Evolutionary conservation across 495 filamentous ascomycete species (phyloP).

Genomic region (Symbiotaphrina buchneri): DNA sequence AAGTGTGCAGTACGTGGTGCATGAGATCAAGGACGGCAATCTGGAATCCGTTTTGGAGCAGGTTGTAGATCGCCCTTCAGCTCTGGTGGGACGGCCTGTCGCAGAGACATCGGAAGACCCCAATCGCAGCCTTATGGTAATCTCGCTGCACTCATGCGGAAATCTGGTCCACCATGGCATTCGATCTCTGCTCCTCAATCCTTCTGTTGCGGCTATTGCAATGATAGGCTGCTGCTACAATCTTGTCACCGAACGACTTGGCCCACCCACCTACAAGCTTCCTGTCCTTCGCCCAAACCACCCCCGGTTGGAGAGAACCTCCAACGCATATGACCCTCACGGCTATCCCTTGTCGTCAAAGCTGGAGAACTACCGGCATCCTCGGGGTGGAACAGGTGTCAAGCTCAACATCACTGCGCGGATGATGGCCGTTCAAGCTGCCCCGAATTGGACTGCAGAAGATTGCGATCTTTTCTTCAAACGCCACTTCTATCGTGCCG

Average conservation of each 20-base stretch:
- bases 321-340: constrained; percentile 50
- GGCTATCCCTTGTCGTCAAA: constrained; percentile 81
- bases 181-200: constrained; percentile 62
- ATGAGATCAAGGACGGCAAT: constrained; percentile 24
- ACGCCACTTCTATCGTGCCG: constrained; percentile 77
- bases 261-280: constrained; percentile 66
- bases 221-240: constrained; percentile 98
- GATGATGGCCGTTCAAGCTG: constrained; percentile 93
- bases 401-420: constrained; percentile 86
- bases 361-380: constrained; percentile 33
- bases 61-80: background rate
- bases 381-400: constrained; percentile 29
- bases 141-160: constrained; percentile 91
- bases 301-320: constrained; percentile 29
- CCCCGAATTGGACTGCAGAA: constrained; percentile 63
- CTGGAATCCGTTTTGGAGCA: constrained; percentile 11
- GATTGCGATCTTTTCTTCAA: constrained; percentile 81
- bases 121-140: constrained; percentile 44
- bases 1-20: constrained; percentile 7
- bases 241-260: constrained; percentile 71
- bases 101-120: no score
- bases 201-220: constrained; percentile 64
- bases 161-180: constrained; percentile 92
- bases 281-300: constrained; percentile 36
- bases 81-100: background rate